Evolutionary conservation across 257 asterid species (phyloP).

Genomic region (Eustoma russellianum): DNA sequence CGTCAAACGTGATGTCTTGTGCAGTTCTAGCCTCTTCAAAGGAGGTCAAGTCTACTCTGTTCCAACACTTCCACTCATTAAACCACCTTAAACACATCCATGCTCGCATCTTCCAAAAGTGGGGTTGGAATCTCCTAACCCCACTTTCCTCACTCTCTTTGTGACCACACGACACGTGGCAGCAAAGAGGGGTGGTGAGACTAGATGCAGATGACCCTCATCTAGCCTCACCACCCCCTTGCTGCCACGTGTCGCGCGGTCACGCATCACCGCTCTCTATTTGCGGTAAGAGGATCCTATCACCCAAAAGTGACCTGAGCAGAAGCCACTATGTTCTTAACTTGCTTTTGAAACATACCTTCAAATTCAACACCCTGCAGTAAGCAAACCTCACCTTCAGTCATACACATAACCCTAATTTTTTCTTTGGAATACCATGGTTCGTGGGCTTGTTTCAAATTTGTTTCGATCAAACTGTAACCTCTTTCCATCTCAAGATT

Average conservation of each 20-base stretch:
- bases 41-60: slow-evolving; percentile 25
- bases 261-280: too few species aligned
- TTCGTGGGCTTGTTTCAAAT: slow-evolving; percentile 30
- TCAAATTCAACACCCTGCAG: slow-evolving; percentile 26
- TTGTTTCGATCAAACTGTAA: slow-evolving; percentile 16
- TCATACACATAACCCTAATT: slow-evolving; percentile 25
- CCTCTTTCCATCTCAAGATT: slow-evolving; percentile 19
- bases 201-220: too few species aligned
- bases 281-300: too few species aligned
- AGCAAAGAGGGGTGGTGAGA: too few species aligned
- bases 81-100: slow-evolving; percentile 36
- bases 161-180: too few species aligned
- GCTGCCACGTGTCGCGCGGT: too few species aligned
- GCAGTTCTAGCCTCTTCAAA: slow-evolving; percentile 11
- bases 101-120: slow-evolving; percentile 22
- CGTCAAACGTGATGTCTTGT: background rate
- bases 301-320: slow-evolving; percentile 17
- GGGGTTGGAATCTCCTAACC: too few species aligned
- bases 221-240: too few species aligned
- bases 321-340: slow-evolving; percentile 28
- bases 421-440: slow-evolving; percentile 29
- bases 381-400: slow-evolving; percentile 23
- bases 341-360: slow-evolving; percentile 17
- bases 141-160: too few species aligned
- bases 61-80: slow-evolving; percentile 22